phyloP scores from a whole-genome alignment of 1,284 basidiomycete species.

The Malassezia globosa region DNA sequence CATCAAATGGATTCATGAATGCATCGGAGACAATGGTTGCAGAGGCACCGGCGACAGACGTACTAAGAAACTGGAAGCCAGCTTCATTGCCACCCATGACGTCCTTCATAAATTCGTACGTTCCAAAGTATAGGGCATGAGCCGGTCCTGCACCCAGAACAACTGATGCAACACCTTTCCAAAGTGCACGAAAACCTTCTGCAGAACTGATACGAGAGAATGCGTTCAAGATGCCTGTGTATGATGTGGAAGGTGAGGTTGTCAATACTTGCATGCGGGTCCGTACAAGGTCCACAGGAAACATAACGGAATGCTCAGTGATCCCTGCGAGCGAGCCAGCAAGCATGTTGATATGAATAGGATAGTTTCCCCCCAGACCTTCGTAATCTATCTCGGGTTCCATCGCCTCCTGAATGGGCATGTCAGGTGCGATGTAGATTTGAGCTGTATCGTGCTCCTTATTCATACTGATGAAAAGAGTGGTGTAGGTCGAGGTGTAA shows the following conservation, averaged over 20 bases:
- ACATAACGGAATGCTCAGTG: conserved; percentile 98
- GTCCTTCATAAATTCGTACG: conserved; percentile 89
- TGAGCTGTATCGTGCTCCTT: not conserved
- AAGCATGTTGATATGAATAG: conserved; percentile 70
- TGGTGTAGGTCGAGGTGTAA: too few species aligned
- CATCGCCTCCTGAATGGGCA: not conserved
- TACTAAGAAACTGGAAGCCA: conserved; percentile 70
- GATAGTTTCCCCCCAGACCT: conserved; percentile 36
- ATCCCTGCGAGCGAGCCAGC: conserved; percentile 96
- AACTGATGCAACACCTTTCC: conserved; percentile 94
- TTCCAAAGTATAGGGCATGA: conserved; percentile 95
- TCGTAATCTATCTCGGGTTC: conserved; percentile 41
- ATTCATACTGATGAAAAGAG: not conserved
- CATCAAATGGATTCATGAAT: conserved; percentile 99
- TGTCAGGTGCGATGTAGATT: not conserved
- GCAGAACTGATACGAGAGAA: conserved; percentile 80
- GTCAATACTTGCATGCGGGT: conserved; percentile 96
- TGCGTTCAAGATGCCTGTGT: conserved; percentile 77
- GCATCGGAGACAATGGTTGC: conserved; percentile 93
- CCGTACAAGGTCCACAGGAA: conserved; percentile 97
- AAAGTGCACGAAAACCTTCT: conserved; percentile 79
- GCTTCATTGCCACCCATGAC: conserved; percentile 71
- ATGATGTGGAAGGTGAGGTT: conserved; percentile 67
- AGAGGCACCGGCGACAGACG: conserved; percentile 81
- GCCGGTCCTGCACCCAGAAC: conserved; percentile 94